Percentiles rank a stretch among this genome's conserved stretches.
These are phyloP conservation scores for Lepidium aucheri DNA, from an alignment of 345 rosid genomes.

Conservation along the genomic window DNA sequence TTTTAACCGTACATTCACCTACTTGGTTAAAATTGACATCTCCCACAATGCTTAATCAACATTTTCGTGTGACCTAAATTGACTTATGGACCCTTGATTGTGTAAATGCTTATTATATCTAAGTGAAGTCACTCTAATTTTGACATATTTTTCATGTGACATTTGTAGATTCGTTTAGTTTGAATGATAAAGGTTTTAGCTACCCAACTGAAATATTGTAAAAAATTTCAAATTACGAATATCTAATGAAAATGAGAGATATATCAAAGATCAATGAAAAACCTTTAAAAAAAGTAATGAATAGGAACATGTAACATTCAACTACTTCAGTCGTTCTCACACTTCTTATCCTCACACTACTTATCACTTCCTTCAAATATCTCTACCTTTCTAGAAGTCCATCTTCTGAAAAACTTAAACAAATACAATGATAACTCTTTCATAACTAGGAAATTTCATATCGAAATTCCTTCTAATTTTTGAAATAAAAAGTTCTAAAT, in stretches of 20 bases:
- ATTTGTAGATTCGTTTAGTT: neutral
- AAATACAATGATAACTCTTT: neutral
- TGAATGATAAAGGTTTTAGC: neutral
- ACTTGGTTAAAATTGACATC: too few species aligned
- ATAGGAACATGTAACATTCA: neutral
- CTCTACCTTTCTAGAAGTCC: neutral
- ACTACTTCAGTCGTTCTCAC: neutral
- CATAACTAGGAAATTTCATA: neutral
- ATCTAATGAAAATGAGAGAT: neutral
- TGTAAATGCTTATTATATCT: neutral
- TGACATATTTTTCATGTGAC: neutral
- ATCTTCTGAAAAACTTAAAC: neutral
- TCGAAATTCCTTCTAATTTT: too few species aligned
- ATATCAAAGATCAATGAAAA: neutral
- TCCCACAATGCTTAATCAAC: too few species aligned
- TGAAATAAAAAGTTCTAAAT: too few species aligned
- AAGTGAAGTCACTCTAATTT: neutral
- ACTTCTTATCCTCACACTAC: slow-evolving; percentile 6
- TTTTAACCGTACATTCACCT: too few species aligned
- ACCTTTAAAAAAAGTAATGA: neutral
- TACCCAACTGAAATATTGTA: neutral
- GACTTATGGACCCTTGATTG: neutral
- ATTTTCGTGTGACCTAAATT: neutral
- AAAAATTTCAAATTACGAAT: neutral
- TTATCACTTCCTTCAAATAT: neutral